These are phyloP conservation scores for apple (Malus domestica) DNA, from an alignment of 306 rosid genomes.

Conservation along the genomic window DNA sequence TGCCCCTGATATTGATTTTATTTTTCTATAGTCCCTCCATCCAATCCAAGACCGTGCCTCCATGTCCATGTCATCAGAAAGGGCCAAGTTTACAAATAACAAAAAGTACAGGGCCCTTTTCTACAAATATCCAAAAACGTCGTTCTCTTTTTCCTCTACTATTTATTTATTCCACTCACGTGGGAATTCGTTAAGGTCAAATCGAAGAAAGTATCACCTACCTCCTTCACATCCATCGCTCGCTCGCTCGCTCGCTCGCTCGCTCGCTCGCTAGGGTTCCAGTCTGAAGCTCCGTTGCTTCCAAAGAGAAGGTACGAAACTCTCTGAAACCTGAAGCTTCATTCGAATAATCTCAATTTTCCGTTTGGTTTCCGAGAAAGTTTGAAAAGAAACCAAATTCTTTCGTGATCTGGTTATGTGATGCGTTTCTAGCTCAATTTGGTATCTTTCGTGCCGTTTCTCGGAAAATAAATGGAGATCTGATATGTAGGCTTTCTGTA, in stretches of 20 bases:
- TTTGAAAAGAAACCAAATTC: slow-evolving; percentile 7
- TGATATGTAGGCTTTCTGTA: not conserved
- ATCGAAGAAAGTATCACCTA: slow-evolving; percentile 5
- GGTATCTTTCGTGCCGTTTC: not conserved
- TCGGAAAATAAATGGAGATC: not conserved
- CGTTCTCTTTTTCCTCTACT: not conserved
- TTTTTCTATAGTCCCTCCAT: too few species aligned
- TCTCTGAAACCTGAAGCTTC: not conserved
- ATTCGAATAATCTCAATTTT: not conserved
- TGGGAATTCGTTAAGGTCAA: slow-evolving; percentile 21
- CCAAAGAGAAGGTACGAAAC: slow-evolving; percentile 23
- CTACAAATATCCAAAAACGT: slow-evolving; percentile 1
- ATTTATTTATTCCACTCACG: not conserved
- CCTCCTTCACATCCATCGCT: not conserved
- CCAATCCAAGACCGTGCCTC: too few species aligned
- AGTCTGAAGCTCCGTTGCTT: not conserved
- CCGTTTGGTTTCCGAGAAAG: slow-evolving; percentile 3
- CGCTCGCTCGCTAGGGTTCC: slow-evolving; percentile 35
- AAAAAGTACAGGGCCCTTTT: slow-evolving; percentile 7
- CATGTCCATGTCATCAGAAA: not conserved
- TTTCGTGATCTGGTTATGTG: slow-evolving; percentile 9
- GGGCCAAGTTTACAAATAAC: not conserved
- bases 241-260: not conserved
- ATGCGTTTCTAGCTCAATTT: not conserved
- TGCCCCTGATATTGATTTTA: too few species aligned